Evolutionary conservation across 352 stramenopile genomes (phyloP), one percentile per base, ranked within the genome.

Genomic region (Halophytophthora polymorphica): DNA sequence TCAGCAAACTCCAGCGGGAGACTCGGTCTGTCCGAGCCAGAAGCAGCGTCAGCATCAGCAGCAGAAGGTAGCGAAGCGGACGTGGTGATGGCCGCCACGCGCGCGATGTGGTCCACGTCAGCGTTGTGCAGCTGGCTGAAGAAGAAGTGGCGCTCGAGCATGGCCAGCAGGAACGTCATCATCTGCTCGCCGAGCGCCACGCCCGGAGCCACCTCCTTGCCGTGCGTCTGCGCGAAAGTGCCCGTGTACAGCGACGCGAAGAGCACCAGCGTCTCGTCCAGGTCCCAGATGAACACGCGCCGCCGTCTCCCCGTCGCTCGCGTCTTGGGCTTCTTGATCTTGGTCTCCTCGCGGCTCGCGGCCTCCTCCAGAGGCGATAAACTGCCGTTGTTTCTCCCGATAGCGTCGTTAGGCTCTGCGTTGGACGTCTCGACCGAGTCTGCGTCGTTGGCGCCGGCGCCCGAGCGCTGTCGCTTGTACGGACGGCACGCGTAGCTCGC

Each of bases 131-230:
- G 61, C 21, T 88, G 79, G 61, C 74, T 79, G 34, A 93, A 90
- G 60, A 86, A 93, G 64, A 93, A 90, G 56, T 93, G 80, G 15
- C 79, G 73, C 55, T 91, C 80, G n/a, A 93, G 66, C 61, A 90
- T 77, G 4, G 76, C 69, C 23, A 93, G 47, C 46, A 93, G 53
- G 59, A 91, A 93, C 19, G 72, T 82, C 83, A 93, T 93, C 83
- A 93, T 93, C 58, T 88, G 77, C 55, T 93, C 74, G 19, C 83
- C 83, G 4, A 93, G 66, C 23, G 61, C 70, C 15, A 91, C 68
- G 44, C 83, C 79, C 12, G 60, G 65, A 1, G 72, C 66, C 38
- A 83, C 54, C 35, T 86, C 80, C 42, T 86, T 86, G 21, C 71
- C 70, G 41, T 86, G 73, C 7, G 56, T 63, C 23, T 79, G 70